A percentile compares a stretch with the other conserved stretches of the same genome.
These are phyloP conservation scores for Podaxis sp. DNA, from an alignment of 768 basidiomycete genomes.

Conservation along the genomic window DNA sequence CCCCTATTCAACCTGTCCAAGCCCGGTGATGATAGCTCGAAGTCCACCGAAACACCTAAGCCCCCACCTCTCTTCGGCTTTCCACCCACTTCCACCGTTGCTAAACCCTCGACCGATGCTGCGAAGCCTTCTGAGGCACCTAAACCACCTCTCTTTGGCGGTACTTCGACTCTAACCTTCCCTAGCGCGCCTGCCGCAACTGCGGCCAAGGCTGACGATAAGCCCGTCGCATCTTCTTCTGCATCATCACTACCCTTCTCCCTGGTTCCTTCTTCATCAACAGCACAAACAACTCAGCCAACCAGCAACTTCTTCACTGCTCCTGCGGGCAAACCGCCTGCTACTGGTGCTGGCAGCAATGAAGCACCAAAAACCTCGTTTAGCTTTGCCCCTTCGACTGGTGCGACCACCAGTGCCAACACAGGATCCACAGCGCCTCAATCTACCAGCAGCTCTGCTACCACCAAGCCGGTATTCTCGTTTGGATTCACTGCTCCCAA, in stretches of 20 bases:
- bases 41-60: background rate
- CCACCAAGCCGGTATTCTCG: slow-evolving; percentile 22
- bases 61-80: background rate
- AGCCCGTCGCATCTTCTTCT: slow-evolving; percentile 16
- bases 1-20: slow-evolving; percentile 1
- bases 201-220: background rate
- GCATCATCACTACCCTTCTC: slow-evolving; percentile 20
- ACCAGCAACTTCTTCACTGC: slow-evolving; percentile 17
- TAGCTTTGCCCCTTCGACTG: slow-evolving; percentile 14
- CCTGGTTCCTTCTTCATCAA: slow-evolving; percentile 15
- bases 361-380: slow-evolving; percentile 18
- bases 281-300: background rate
- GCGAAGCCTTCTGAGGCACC: slow-evolving; percentile 18
- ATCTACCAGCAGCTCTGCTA: slow-evolving; percentile 9
- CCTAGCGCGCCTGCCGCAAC: background rate
- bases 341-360: slow-evolving; percentile 11
- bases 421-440: background rate
- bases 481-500: slow-evolving; percentile 21
- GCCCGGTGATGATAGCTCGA: background rate
- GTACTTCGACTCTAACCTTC: background rate
- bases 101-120: background rate
- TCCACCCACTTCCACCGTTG: background rate
- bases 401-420: slow-evolving; percentile 12
- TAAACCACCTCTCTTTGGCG: background rate
- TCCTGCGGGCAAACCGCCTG: slow-evolving; percentile 17